Conservation (phyloP, 164 flowering plant genomes). For the Berberis thunbergii region DNA sequence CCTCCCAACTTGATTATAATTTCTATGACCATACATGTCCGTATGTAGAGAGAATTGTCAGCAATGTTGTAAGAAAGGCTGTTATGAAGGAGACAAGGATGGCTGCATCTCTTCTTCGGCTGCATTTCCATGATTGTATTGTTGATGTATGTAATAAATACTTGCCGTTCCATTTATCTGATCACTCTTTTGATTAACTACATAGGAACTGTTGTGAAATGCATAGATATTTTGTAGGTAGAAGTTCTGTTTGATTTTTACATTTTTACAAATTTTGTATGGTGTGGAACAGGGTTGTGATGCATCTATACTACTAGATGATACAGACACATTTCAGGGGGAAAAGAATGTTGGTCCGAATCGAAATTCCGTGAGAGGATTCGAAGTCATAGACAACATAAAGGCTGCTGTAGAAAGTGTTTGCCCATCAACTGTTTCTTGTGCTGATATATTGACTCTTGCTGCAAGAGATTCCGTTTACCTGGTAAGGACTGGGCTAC, state of each 20-base stretch:
- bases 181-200: neutral
- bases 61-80: slow-evolving; percentile 39
- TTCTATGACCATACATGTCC: slow-evolving; percentile 56
- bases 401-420: slow-evolving; percentile 43
- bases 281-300: slow-evolving; percentile 53
- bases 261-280: neutral
- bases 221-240: neutral
- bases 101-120: slow-evolving; percentile 62
- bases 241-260: neutral
- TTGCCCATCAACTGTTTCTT: slow-evolving; percentile 56
- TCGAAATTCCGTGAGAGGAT: slow-evolving; percentile 27
- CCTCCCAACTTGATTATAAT: slow-evolving; percentile 41
- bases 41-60: slow-evolving; percentile 38
- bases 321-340: slow-evolving; percentile 31
- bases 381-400: slow-evolving; percentile 49
- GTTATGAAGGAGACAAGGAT: slow-evolving; percentile 57
- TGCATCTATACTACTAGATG: slow-evolving; percentile 60
- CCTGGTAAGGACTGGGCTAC: slow-evolving; percentile 21
- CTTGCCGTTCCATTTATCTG: neutral
- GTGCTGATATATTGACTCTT: slow-evolving; percentile 50
- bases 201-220: neutral
- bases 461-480: slow-evolving; percentile 37
- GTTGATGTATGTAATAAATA: slow-evolving; percentile 38
- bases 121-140: slow-evolving; percentile 76
- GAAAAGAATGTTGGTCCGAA: slow-evolving; percentile 52